These are phyloP conservation scores for Suaeda aralocaspica DNA, from an alignment of 148 eudicot species.

Conservation along the genomic window DNA sequence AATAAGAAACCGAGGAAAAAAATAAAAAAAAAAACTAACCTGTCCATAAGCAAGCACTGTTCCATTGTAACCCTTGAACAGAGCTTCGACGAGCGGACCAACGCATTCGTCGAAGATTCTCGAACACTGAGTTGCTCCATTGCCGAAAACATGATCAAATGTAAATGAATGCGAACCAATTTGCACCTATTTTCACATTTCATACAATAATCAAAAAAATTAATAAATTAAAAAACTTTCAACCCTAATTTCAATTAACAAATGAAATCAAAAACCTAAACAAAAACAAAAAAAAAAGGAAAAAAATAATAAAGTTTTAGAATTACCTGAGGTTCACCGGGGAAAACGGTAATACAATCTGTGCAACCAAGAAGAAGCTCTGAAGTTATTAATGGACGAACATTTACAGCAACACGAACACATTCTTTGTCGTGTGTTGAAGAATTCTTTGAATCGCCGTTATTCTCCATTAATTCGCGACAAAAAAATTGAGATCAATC, in stretches of 20 bases:
- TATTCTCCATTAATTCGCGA: conserved; percentile 24
- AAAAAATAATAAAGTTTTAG: too few relatives aligned
- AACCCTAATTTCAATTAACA: background rate
- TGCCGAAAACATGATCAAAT: conserved; percentile 73
- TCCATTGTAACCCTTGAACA: conserved; percentile 76
- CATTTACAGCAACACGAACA: conserved; percentile 73
- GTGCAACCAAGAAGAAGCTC: conserved; percentile 72
- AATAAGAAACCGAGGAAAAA: too few relatives aligned
- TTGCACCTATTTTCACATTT: conserved; percentile 49
- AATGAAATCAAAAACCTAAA: background rate
- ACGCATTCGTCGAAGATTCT: conserved; percentile 63
- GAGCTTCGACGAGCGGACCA: conserved; percentile 65
- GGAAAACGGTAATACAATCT: conserved; percentile 53
- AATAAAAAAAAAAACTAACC: conserved; percentile 29
- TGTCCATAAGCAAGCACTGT: conserved; percentile 91
- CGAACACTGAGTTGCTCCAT: conserved; percentile 41
- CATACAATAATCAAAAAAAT: background rate
- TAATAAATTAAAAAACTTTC: background rate
- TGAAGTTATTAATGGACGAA: conserved; percentile 64
- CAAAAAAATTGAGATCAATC: background rate
- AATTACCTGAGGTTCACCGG: conserved; percentile 70
- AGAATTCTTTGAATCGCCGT: conserved; percentile 21
- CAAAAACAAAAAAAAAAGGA: too few relatives aligned
- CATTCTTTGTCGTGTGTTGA: conserved; percentile 38
- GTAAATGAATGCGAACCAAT: conserved; percentile 79